Evolutionary conservation across 2,329 filamentous ascomycete species (phyloP), one percentile per base, ranked within the genome.

Genomic region (Ceratocystis diversiconidia): DNA sequence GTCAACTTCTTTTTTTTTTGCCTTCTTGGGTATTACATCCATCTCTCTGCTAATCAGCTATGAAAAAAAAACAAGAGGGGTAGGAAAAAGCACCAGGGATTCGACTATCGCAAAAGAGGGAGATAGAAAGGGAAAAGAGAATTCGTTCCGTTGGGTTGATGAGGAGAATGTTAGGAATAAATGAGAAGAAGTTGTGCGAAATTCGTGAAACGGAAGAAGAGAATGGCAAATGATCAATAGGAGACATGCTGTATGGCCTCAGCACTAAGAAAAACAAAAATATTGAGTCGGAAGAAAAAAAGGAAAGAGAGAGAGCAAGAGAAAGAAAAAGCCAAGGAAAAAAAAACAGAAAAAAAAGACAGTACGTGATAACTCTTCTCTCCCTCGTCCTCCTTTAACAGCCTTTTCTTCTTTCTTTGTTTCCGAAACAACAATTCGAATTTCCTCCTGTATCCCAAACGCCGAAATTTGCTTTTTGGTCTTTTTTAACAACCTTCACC

Each of bases 1-100:
- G 62, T 67, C 64, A 64, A 67, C 62, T 67, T 48, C 52, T 67
- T 66, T 66, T 66, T 65, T 66, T 61, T 63, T 63, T 63, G 44
- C 62, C 46, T 36, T 60, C 62, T 67, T 61, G 65, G 62, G 65
- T 67, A 63, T 67, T 66, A 48, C 48, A 55, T 61, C 62, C 65
- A 64, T 64, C 65, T 67, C 65, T 66, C 65, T 67, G 55, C 65
- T 64, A 67, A 60, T 59, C 57, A 60, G 46, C 65, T 64, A 67
- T 67, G 60, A 50, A 63, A 52, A 57, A 62, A 36, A 61, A 46
- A 62, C 57, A 65, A 64, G 28, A 41, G 28, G 7, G 55, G 28
- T 59, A 36, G 55, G 25, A 59, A 59, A 30, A 59, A 59, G 55
- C 25, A 59, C 28, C 55, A 30, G 55, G 55, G 30, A 8, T 59